Conservation (phyloP, 371 early-diverging fungal genomes). For the Basidiobolus meristosporus region DNA sequence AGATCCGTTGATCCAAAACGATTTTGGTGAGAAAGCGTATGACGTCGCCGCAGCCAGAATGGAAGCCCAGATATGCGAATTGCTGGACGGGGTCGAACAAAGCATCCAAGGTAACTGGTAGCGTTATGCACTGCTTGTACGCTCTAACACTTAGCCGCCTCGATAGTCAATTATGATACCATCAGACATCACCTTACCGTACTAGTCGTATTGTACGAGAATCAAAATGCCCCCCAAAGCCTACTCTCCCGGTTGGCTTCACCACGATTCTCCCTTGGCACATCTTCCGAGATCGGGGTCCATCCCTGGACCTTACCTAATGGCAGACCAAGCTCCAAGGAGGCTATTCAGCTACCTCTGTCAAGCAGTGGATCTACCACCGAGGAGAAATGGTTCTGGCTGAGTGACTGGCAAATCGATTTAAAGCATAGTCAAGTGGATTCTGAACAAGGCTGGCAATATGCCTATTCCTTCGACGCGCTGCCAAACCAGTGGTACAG, state of each 20-base stretch:
- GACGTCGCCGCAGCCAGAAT: conserved; percentile 68
- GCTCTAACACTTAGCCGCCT: too few relatives aligned
- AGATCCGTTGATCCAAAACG: conserved; percentile 42
- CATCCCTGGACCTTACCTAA: conserved; percentile 35
- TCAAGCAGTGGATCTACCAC: conserved; percentile 5
- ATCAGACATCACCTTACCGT: conserved; percentile 35
- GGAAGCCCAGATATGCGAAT: conserved; percentile 45
- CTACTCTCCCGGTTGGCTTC: conserved; percentile 14
- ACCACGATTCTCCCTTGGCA: conserved; percentile 23
- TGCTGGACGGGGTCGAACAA: conserved; percentile 32
- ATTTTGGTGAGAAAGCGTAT: conserved; percentile 57
- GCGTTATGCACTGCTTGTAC: neutral
- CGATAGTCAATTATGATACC: conserved; percentile 13
- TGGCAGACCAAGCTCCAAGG: conserved; percentile 24
- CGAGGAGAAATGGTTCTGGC: conserved; percentile 49
- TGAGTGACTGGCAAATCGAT: conserved; percentile 70
- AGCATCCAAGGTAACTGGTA: too few relatives aligned
- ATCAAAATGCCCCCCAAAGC: conserved; percentile 32
- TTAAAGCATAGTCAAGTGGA: conserved; percentile 35
- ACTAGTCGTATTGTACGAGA: conserved; percentile 40
- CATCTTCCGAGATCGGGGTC: conserved; percentile 20
- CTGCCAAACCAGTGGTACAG: conserved; percentile 27
- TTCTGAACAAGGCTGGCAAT: conserved; percentile 42
- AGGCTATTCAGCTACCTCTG: conserved; percentile 25
- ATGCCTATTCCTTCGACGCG: conserved; percentile 32